Evolutionary conservation across 176 grass and related monocot genomes (phyloP).

Genomic region (Saccharum spontaneum): DNA sequence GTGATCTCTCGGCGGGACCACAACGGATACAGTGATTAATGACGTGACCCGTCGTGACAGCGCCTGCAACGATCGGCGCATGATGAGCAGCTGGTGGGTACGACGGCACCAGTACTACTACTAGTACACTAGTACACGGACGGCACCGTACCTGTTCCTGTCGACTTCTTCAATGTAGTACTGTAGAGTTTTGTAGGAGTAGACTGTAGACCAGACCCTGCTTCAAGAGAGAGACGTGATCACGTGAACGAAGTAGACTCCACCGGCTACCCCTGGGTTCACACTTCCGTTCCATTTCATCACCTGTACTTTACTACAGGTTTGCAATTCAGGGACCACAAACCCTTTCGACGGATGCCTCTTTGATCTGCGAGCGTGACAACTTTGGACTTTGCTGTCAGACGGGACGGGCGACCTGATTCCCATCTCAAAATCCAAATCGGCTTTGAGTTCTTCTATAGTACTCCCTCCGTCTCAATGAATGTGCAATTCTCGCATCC

Average conservation of each 20-base stretch:
- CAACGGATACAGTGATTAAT: not conserved
- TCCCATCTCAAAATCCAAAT: not conserved
- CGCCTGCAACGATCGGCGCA: not conserved
- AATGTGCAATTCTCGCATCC: too few relatives aligned
- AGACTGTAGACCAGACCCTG: not conserved
- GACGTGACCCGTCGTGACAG: not conserved
- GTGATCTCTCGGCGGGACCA: not conserved
- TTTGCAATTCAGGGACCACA: too few relatives aligned
- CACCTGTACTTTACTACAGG: too few relatives aligned
- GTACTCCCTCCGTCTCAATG: too few relatives aligned
- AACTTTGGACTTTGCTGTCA: not conserved
- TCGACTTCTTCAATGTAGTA: not conserved
- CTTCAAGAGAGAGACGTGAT: not conserved
- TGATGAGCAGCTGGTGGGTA: too few relatives aligned
- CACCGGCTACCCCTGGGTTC: too few relatives aligned
- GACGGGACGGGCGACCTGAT: not conserved
- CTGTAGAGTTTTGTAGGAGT: too few relatives aligned
- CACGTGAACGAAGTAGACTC: not conserved
- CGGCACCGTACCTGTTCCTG: not conserved
- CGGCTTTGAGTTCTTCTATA: not conserved
- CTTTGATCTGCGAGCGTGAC: not conserved
- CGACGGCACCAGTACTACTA: not conserved
- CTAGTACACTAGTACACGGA: too few relatives aligned
- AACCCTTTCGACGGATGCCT: not conserved
- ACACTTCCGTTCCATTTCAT: too few relatives aligned